phyloP scores from a whole-genome alignment of 2,329 filamentous ascomycete species.

The Xylariaceae sp. region DNA sequence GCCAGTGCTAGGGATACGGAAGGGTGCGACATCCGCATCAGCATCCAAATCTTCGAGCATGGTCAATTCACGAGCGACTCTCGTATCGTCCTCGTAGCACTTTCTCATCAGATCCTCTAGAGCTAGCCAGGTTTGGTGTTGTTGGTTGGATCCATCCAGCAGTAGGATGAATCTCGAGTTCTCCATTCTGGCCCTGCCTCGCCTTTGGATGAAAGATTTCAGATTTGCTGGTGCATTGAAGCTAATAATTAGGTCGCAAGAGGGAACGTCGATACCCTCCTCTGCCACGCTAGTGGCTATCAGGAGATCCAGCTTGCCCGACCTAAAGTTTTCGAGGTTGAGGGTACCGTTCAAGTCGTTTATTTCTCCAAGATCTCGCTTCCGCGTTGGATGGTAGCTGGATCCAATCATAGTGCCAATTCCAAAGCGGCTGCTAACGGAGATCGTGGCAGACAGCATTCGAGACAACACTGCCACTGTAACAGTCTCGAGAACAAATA shows the following conservation, averaged over 20 bases:
- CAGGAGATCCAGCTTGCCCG: conserved; percentile 50
- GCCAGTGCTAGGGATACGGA: conserved; percentile 41
- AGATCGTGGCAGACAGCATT: conserved; percentile 49
- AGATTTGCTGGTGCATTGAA: conserved; percentile 46
- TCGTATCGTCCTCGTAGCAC: conserved; percentile 60
- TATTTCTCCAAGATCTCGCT: conserved; percentile 38
- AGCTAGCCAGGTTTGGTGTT: conserved; percentile 50
- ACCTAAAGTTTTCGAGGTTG: conserved; percentile 47
- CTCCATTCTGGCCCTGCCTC: conserved; percentile 47
- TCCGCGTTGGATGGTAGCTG: conserved; percentile 35
- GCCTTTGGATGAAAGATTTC: conserved; percentile 55
- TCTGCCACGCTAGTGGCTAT: conserved; percentile 60
- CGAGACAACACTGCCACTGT: conserved; percentile 56
- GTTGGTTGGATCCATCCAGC: conserved; percentile 28
- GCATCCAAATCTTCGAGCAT: conserved; percentile 42
- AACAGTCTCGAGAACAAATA: conserved; percentile 61
- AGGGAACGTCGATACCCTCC: conserved; percentile 63
- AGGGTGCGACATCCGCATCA: conserved; percentile 29
- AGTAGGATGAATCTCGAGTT: conserved; percentile 48
- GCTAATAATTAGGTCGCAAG: conserved; percentile 57
- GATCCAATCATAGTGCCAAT: conserved; percentile 53
- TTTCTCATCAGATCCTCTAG: conserved; percentile 70
- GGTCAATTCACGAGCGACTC: conserved; percentile 42
- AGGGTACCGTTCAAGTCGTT: conserved; percentile 26
- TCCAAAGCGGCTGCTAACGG: conserved; percentile 40